These are phyloP conservation scores for Moesziomyces globuligerus DNA, from an alignment of 1,284 basidiomycete genomes.

Conservation along the genomic window DNA sequence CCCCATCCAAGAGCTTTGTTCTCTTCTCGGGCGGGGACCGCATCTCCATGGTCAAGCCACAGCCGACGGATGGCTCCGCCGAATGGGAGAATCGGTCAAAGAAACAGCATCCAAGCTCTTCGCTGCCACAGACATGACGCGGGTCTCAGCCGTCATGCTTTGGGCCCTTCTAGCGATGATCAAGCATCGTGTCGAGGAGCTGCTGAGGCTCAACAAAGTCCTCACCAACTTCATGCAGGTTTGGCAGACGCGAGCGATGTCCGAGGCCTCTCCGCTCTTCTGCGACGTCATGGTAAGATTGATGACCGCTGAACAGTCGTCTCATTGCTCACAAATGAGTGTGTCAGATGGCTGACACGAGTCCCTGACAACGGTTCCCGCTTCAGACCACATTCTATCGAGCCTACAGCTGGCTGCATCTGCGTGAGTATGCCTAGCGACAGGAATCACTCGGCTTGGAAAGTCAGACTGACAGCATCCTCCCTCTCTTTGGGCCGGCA, in stretches of 20 bases:
- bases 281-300: slow-evolving; percentile 15
- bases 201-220: slow-evolving; percentile 14
- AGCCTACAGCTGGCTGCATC: slow-evolving; percentile 19
- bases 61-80: background rate
- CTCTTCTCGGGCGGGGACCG: slow-evolving; percentile 1
- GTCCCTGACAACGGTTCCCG: background rate
- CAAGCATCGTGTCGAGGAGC: slow-evolving; percentile 23
- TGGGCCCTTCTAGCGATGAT: slow-evolving; percentile 31
- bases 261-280: slow-evolving; percentile 1
- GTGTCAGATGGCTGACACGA: too few species aligned
- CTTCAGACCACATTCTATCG: slow-evolving; percentile 22
- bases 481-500: background rate
- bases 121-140: slow-evolving; percentile 16
- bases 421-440: slow-evolving; percentile 11
- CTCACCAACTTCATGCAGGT: slow-evolving; percentile 25
- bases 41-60: background rate
- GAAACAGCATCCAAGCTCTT: slow-evolving; percentile 2
- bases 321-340: too few species aligned
- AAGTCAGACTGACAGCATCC: background rate
- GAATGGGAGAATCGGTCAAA: background rate
- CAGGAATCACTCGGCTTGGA: background rate
- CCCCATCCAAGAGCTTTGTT: slow-evolving; percentile 15
- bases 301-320: background rate
- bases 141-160: slow-evolving; percentile 15
- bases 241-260: slow-evolving; percentile 7